Evolutionary conservation across 495 filamentous ascomycete genomes (phyloP).

Genomic region (Peziza echinospora): DNA sequence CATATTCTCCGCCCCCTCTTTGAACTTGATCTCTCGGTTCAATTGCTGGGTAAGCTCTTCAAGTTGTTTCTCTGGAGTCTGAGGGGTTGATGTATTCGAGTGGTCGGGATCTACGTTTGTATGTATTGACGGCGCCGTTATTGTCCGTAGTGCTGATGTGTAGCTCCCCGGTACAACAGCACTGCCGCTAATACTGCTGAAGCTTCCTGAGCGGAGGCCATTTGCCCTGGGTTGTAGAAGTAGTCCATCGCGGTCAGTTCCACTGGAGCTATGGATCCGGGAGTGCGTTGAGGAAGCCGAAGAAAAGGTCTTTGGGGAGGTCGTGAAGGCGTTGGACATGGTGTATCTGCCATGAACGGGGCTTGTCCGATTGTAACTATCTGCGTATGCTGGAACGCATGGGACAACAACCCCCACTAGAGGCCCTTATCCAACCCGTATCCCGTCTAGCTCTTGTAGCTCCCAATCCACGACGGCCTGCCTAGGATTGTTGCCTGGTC

Average conservation of each 20-base stretch:
- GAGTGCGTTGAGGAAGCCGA: conserved; percentile 7
- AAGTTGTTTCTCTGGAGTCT: conserved; percentile 38
- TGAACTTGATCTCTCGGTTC: conserved; percentile 90
- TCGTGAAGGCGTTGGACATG: conserved; percentile 20
- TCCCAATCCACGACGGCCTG: too few species aligned
- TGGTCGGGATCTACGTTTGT: conserved; percentile 42
- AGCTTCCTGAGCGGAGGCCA: conserved; percentile 15
- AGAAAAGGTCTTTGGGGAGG: conserved; percentile 13
- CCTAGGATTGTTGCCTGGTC: too few species aligned
- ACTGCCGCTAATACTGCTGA: conserved; percentile 3
- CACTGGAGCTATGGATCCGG: conserved; percentile 14
- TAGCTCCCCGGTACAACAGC: conserved; percentile 54
- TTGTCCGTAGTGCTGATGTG: conserved; percentile 67
- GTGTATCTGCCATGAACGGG: conserved; percentile 14
- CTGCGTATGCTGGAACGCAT: background rate
- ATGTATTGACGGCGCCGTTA: conserved; percentile 40
- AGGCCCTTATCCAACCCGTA: background rate
- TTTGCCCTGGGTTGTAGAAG: conserved; percentile 13
- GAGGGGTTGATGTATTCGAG: conserved; percentile 33
- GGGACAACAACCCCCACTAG: background rate
- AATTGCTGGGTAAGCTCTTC: conserved; percentile 66
- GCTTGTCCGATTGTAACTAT: background rate
- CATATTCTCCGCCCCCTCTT: conserved; percentile 91
- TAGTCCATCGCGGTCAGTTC: conserved; percentile 12
- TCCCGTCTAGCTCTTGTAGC: background rate